These are phyloP conservation scores for Arbutus unedo DNA, from an alignment of 148 eudicot genomes.

Conservation along the genomic window DNA sequence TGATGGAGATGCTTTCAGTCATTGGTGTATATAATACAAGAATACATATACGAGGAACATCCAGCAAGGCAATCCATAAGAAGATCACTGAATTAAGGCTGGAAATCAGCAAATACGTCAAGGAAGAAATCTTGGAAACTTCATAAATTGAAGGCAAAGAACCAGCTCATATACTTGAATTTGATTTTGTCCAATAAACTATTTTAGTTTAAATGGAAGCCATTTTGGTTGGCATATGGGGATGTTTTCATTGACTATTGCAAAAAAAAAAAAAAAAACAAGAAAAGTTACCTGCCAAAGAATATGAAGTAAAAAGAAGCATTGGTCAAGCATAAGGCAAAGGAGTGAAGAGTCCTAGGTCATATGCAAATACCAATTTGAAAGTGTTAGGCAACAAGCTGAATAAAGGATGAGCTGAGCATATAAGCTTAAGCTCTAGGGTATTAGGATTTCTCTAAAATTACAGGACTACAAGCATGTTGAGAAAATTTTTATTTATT, in stretches of 20 bases:
- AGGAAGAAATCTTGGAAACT: too few species aligned
- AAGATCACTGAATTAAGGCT: too few species aligned
- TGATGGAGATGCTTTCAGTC: too few species aligned
- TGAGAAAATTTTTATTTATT: not conserved
- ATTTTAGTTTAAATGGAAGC: not conserved
- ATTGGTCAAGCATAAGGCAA: not conserved
- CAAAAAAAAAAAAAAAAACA: not conserved
- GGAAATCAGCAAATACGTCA: too few species aligned
- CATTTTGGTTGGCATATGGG: not conserved
- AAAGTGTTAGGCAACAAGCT: not conserved
- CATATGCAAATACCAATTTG: not conserved
- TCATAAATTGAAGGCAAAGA: not conserved
- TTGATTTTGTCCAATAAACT: not conserved
- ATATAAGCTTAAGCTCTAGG: not conserved
- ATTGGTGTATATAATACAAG: too few species aligned
- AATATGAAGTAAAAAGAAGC: not conserved
- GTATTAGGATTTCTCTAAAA: not conserved
- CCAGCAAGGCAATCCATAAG: too few species aligned
- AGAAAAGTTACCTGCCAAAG: not conserved
- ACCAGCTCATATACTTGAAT: not conserved
- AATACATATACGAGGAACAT: too few species aligned
- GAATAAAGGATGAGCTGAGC: not conserved
- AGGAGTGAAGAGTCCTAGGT: not conserved
- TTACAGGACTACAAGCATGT: too few species aligned
- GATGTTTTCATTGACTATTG: not conserved